These are phyloP conservation scores for bread wheat (Triticum aestivum) DNA, from an alignment of 176 grass and related monocot species.

Conservation along the genomic window IWGSC_CS_RefSeq_v2.1 NC_057801.1:673891472-673891971, in stretches of 20 bases:
- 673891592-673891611: background rate
- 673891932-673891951: constrained; percentile 96
- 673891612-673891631: constrained; percentile 5
- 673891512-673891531: background rate
- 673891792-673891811: background rate
- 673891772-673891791: background rate
- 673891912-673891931: background rate
- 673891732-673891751: background rate
- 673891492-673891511: background rate
- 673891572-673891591: background rate
- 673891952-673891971: constrained; percentile 96
- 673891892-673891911: background rate
- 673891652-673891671: background rate
- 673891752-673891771: background rate
- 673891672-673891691: background rate
- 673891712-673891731: background rate
- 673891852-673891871: background rate
- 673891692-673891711: background rate
- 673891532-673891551: background rate
- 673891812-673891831: background rate
- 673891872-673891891: background rate
- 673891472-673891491: background rate
- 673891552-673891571: background rate
- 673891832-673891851: no score
- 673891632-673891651: background rate